Base-by-base conservation (phyloP, 2,329 filamentous ascomycete genomes). In the Aureobasidium mangrovei region DNA sequence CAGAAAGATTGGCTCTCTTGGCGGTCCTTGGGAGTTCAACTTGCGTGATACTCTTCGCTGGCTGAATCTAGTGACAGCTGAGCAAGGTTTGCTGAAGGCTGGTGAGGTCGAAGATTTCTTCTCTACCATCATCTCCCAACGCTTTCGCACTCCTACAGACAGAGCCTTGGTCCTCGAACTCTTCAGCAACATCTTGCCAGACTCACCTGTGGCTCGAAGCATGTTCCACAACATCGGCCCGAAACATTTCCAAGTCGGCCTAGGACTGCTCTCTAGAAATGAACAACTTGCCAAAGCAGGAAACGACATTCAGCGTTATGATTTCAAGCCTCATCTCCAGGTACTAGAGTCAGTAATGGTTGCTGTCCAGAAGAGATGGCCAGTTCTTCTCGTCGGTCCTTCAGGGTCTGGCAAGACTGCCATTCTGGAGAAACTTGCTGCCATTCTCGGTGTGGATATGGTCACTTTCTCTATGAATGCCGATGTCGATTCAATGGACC, bases 401-500 rank as follows among this genome's bases (percentile, higher is more conserved):
- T 86, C 91, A 0, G 91, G 91, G 0, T 85, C 83, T 60, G 93
- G 93, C 29, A 98, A 98, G 70, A 91, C 88, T 1, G 80, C 81
- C 4, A 76, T 95, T 4, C 73, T 98, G 10, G 79, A 85, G 57
- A 84, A 91, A 59, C 77, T 95, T 29, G 91, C 93, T n/a, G 84
- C 86, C 9, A 72, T 86, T 27, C 81, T 82, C 40, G 93, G 93
- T 27, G 85, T 85, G 54, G 77, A 82, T 1, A 74, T 97, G 3
- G 80, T 91, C 32, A 86, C 89, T 12, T 88, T 97, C 62, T 84
- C 91, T 0, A 82, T 98, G 71, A 98, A 95, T 65, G 85, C 91
- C 5, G 94, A 98, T 63, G 87, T 95, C 42, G 93, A 98, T 68
- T 91, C 91, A 0, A 95, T 95, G 83, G 93, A 98, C 69, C 81